Evolutionary conservation across 2,329 filamentous ascomycete species (phyloP), one percentile per base, ranked within the genome.

Genomic region (Neopestalotiopsis rosae): DNA sequence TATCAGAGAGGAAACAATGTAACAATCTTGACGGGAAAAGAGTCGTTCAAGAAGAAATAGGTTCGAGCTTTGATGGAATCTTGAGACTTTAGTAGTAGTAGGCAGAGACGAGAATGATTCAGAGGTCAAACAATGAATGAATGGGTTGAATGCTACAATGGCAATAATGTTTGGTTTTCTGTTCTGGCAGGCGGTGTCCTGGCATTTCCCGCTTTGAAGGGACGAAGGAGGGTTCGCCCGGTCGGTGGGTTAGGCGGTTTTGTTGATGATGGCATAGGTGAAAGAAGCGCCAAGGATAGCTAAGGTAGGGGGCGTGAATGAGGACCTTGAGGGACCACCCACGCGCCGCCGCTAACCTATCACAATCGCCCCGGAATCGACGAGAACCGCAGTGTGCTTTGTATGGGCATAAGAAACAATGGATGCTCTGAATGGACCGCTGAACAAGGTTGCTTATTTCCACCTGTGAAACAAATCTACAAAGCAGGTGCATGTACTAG

Each of bases 291-390:
- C 61, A 64, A 64, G 61, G 28, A 17, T 20, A 52, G 45, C 45
- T 52, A 20, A 17, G 7, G 45, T 20, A 20, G 20, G 20, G 45
- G 17, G 17, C 14, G 20, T 20, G 17, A 13, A 2, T 64, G 61
- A 64, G 61, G 40, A 64, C 61, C 61, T 64, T 64, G 61, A 64
- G 40, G 61, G 61, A 64, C 61, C 61, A 64, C 61, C 24, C 61
- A 20, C 13, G 61, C 12, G 20, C n/a, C 14, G 40, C 17, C 38
- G 14, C 45, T n/a, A 62, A 14, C 59, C 32, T 62, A 40, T 62
- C 32, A 40, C 59, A 62, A 24, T 20, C 59, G n/a, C 30, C 24
- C 30, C 59, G n/a, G 32, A 13, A 34, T 14, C 9, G 30, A 59
- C 13, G 24, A 34, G 59, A 34, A 62, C 28, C 30, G 30, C 32